phyloP scores from a whole-genome alignment of 306 rosid genomes.

The Fragaria nilgerrensis region DNA sequence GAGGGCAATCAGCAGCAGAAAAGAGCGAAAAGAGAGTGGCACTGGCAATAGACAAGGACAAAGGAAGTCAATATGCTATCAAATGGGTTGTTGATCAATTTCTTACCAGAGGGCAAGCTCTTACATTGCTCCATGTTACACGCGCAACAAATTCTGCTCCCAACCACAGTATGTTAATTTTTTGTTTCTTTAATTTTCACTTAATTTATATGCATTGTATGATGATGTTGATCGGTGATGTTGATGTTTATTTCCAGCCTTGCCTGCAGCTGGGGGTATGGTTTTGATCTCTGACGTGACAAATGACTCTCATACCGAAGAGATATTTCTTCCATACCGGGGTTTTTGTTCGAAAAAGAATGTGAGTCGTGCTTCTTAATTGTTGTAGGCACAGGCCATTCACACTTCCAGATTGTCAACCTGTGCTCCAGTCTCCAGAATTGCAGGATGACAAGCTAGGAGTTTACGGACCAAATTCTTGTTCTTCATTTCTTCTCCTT shows the following conservation, averaged over 20 bases:
- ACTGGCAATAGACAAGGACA: conserved; percentile 80
- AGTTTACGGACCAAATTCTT: neutral
- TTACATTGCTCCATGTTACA: conserved; percentile 65
- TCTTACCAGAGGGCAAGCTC: conserved; percentile 62
- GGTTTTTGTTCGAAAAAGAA: conserved; percentile 61
- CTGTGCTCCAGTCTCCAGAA: neutral
- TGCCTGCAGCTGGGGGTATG: conserved; percentile 44
- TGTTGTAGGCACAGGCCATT: neutral
- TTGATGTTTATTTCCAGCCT: neutral
- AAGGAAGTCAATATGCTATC: conserved; percentile 74
- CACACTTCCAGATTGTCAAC: neutral
- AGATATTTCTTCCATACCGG: conserved; percentile 61
- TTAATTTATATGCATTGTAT: neutral
- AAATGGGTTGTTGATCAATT: conserved; percentile 84
- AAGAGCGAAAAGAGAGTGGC: conserved; percentile 58
- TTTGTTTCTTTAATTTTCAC: neutral
- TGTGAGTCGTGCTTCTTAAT: conserved; percentile 36
- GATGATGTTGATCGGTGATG: neutral
- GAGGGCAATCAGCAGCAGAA: conserved; percentile 25
- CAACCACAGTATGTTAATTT: conserved; percentile 30
- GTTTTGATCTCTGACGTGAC: conserved; percentile 22
- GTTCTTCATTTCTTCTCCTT: neutral
- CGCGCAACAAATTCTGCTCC: conserved; percentile 35
- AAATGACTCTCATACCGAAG: conserved; percentile 41
- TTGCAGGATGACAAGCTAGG: neutral